Evolutionary conservation across 352 stramenopile genomes (phyloP), one percentile per base, ranked within the genome.

Genomic region (Phytophthora cactorum): DNA sequence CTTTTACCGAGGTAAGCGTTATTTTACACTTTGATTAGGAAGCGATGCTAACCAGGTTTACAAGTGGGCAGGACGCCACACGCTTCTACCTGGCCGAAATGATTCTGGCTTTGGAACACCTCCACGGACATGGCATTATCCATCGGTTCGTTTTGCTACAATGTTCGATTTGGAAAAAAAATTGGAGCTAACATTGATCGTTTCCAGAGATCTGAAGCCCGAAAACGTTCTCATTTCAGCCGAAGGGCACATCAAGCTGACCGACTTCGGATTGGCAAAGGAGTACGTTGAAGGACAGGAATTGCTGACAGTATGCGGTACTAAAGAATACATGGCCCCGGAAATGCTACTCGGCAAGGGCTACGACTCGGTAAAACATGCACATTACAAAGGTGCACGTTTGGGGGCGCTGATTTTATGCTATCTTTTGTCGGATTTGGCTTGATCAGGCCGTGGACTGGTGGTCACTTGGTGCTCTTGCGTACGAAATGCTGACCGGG

Each of bases 161-260:
- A 5, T 32, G 28, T 43, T 45, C 4, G 39, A 4, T 17, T 43
- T 46, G n/a, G 5, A 38, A 25, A 38, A 25, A 39, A 3, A 11
- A 6, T 22, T 49, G 17, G 8, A 1, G 8, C 27, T 52, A 11
- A 22, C 43, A 29, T 54, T 25, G 3, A 25, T n/a, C 4, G 4
- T 49, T 45, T 59, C 4, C 49, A 92, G 84, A 4, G 92, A 98
- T 54, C 64, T 98, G 28, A 98, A 98, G 65, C 92, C 92, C 8
- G 90, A 97, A 75, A 98, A 98, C 63, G 84, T 98, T 45, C 76
- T 98, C 25, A 86, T 98, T 52, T 92, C 92, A 49, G 73, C 77
- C n/a, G 73, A 96, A 63, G 94, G 94, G 0, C 84, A 97, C 63
- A 75, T 98, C 49, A 97, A 96, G 52, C 60, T 98, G 27, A 95